A percentile compares a stretch with the other conserved stretches of the same genome.
These are phyloP conservation scores for Podospora fimiseda DNA, from an alignment of 495 filamentous ascomycete species.

Conservation along the genomic window DNA sequence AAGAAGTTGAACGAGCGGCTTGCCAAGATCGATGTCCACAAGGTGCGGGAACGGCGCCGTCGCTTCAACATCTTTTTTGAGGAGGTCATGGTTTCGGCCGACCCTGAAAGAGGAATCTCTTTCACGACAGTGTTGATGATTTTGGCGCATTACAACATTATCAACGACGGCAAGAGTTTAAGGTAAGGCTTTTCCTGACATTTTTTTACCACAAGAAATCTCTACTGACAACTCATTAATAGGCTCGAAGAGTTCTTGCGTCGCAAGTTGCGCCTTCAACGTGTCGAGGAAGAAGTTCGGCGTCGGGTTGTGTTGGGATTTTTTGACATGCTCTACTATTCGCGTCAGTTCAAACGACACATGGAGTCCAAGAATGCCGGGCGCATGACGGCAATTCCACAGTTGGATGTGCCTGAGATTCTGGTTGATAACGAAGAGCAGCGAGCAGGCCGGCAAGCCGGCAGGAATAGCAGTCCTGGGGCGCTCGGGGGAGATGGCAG, in stretches of 20 bases:
- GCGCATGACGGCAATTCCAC: conserved; percentile 69
- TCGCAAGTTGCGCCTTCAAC: conserved; percentile 80
- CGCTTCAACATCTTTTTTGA: conserved; percentile 91
- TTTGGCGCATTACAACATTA: conserved; percentile 97
- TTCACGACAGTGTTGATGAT: conserved; percentile 97
- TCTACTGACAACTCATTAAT: conserved; percentile 8
- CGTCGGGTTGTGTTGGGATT: conserved; percentile 86
- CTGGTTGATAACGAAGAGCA: conserved; percentile 65
- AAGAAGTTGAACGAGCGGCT: conserved; percentile 67
- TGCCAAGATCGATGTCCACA: conserved; percentile 64
- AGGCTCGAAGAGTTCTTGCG: conserved; percentile 92
- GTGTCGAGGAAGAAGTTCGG: conserved; percentile 92
- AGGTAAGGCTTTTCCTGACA: conserved; percentile 42
- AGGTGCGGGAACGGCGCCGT: conserved; percentile 64
- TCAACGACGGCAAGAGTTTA: conserved; percentile 93
- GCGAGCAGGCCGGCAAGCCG: conserved; percentile 7
- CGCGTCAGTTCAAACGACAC: conserved; percentile 68
- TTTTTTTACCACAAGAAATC: background rate
- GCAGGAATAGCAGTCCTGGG: background rate
- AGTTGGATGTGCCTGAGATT: conserved; percentile 85
- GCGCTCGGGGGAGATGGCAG: background rate
- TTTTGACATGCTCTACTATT: conserved; percentile 91
- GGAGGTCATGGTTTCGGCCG: conserved; percentile 89
- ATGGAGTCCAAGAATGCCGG: conserved; percentile 60
- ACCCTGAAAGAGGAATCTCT: conserved; percentile 78